Evolutionary conservation across 2,329 filamentous ascomycete species (phyloP).

Genomic region (Fusarium circinatum): DNA sequence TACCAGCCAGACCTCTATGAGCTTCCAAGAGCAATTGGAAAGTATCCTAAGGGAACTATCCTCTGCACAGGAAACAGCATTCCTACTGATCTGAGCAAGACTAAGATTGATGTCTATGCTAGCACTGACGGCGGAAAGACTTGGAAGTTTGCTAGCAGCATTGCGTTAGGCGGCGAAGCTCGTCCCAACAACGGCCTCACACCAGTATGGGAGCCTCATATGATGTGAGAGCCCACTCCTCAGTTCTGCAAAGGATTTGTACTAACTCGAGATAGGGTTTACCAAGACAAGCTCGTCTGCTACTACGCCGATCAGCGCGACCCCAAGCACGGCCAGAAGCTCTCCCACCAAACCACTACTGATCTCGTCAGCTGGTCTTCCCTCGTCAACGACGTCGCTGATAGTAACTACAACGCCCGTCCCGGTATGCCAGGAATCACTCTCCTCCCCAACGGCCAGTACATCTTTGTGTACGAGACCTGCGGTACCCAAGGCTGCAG

Average conservation of each 20-base stretch:
- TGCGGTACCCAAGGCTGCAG: constrained; percentile 57
- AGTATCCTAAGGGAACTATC: constrained; percentile 70
- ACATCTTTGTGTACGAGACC: constrained; percentile 72
- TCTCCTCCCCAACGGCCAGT: constrained; percentile 62
- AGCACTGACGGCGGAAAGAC: constrained; percentile 67
- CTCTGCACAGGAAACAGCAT: constrained; percentile 71
- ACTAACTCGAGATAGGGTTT: constrained; percentile 51
- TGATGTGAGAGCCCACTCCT: constrained; percentile 44
- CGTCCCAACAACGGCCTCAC: constrained; percentile 71
- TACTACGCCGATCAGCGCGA: constrained; percentile 80
- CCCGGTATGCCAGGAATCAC: constrained; percentile 75
- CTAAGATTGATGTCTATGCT: constrained; percentile 75
- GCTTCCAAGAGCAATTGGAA: constrained; percentile 66
- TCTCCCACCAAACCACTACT: constrained; percentile 70
- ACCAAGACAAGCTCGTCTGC: constrained; percentile 67
- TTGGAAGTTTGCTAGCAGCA: constrained; percentile 74
- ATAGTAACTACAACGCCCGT: constrained; percentile 67
- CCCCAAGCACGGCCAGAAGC: constrained; percentile 70
- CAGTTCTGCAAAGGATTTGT: too few species aligned
- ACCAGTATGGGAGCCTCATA: constrained; percentile 80
- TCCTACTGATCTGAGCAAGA: constrained; percentile 67
- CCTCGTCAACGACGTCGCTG: constrained; percentile 67
- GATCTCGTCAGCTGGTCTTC: constrained; percentile 70
- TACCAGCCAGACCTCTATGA: constrained; percentile 77
- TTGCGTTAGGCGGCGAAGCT: constrained; percentile 71